Percentiles rank a stretch among this genome's conserved stretches.
phyloP scores from a whole-genome alignment of 495 filamentous ascomycete species.

The Aspergillus heteromorphus region DNA sequence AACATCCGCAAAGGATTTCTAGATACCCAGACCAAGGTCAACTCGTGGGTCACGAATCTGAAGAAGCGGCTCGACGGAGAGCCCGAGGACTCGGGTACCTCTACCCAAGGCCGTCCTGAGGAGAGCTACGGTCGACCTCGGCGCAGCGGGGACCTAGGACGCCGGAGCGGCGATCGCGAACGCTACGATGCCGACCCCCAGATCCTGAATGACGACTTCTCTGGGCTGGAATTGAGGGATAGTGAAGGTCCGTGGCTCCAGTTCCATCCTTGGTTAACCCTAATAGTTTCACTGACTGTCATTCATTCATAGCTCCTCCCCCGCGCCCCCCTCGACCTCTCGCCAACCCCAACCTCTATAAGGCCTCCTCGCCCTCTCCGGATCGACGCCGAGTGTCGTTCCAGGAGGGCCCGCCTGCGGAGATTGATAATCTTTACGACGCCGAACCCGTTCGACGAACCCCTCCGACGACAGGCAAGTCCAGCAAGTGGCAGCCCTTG shows the following conservation, averaged over 20 bases:
- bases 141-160: conserved; percentile 52
- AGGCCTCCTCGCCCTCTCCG: conserved; percentile 55
- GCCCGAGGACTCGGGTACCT: conserved; percentile 44
- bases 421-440: conserved; percentile 72
- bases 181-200: conserved; percentile 96
- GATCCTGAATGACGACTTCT: conserved; percentile 86
- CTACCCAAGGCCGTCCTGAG: conserved; percentile 42
- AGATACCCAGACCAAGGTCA: conserved; percentile 90
- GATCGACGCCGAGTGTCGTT: conserved; percentile 74
- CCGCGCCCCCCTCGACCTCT: conserved; percentile 57
- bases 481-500: conserved; percentile 95
- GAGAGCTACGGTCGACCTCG: conserved; percentile 36
- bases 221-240: conserved; percentile 75
- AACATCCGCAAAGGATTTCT: conserved; percentile 92
- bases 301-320: conserved; percentile 35
- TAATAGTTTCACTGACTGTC: not conserved
- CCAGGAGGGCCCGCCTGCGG: conserved; percentile 65
- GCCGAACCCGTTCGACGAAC: conserved; percentile 45
- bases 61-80: conserved; percentile 90
- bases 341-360: conserved; percentile 76
- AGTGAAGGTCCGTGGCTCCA: conserved; percentile 56
- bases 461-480: conserved; percentile 48
- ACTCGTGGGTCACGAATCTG: conserved; percentile 82
- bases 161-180: conserved; percentile 74
- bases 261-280: not conserved